phyloP scores from a whole-genome alignment of 2,329 filamentous ascomycete species.

The Daldinia sp. region DNA sequence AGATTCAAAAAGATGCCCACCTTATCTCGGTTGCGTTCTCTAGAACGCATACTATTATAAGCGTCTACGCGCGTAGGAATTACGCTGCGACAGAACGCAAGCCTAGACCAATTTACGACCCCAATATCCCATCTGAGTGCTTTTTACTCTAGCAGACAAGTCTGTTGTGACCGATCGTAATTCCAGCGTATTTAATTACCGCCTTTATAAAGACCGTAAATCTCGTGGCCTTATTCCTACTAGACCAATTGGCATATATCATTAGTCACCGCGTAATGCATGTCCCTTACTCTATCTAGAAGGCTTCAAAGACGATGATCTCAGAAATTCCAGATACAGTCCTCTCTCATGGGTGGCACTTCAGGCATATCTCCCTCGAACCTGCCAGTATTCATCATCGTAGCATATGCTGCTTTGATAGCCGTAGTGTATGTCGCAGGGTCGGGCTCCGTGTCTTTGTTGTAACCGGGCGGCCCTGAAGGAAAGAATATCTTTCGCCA shows the following conservation, averaged over 20 bases:
- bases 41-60: constrained; percentile 1
- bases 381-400: constrained; percentile 68
- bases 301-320: background rate
- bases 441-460: constrained; percentile 69
- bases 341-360: constrained; percentile 80
- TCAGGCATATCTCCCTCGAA: constrained; percentile 81
- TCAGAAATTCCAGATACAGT: constrained; percentile 77
- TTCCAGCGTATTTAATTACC: constrained; percentile 30
- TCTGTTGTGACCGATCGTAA: constrained; percentile 2
- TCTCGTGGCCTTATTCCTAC: background rate
- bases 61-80: background rate
- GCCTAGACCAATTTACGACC: constrained; percentile 6
- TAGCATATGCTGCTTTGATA: constrained; percentile 69
- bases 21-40: constrained; percentile 3
- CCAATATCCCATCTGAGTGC: background rate
- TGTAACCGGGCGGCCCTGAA: constrained; percentile 70
- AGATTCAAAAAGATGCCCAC: constrained; percentile 18
- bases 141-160: background rate
- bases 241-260: constrained; percentile 18
- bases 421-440: constrained; percentile 62
- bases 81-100: constrained; percentile 11
- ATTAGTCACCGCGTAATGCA: background rate
- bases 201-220: background rate
- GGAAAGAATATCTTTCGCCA: constrained; percentile 78
- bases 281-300: background rate